Base-by-base conservation (phyloP, 768 basidiomycete species). In the Gautieria morchelliformis region DNA sequence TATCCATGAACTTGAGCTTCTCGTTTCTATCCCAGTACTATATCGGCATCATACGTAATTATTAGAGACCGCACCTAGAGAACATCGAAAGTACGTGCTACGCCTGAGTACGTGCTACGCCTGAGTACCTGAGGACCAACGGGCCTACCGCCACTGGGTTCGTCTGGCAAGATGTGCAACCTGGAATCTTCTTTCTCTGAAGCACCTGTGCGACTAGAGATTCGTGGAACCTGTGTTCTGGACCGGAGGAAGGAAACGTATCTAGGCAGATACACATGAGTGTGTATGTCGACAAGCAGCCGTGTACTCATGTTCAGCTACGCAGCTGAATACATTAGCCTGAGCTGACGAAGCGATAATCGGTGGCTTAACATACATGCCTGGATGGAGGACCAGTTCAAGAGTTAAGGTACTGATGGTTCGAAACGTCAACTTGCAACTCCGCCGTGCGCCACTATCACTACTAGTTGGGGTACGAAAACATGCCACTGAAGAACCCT, bases 1-100 rank as follows among this genome's bases (percentile, higher is more conserved):
- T 78, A 63, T 88, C 82, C 91, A 93, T 94, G 68, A 93, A 94
- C 63, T 74, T 75, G 44, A 94, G 72, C 70, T 93, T 93, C 66
- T 87, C 84, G 57, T 74, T 72, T 47, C 82, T 68, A 59, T 90
- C 87, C 86, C 86, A 91, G 66, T 92, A 92, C 74, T 83, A 60
- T 7, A 33, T 32, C 5, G n/a, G 15, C 17, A 15, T 35, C 9
- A 53, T 41, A 41, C 3, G 40, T 27, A 27, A 27, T 27, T 8
- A 41, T 44, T 22, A 44, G 11, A 5, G 20, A 44, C n/a, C 7
- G 17, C 5, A 44, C n/a, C n/a, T 37, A 46, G 24, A 46, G 10
- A 27, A 46, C 7, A 17, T n/a, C n/a, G n/a, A n/a, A 20, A 27
- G 27, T 46, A 4, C 9, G 45, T 46, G 24, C 10, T 9, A 14